Evolutionary conservation across 257 asterid genomes (phyloP).

Genomic region (Petrea volubilis): DNA sequence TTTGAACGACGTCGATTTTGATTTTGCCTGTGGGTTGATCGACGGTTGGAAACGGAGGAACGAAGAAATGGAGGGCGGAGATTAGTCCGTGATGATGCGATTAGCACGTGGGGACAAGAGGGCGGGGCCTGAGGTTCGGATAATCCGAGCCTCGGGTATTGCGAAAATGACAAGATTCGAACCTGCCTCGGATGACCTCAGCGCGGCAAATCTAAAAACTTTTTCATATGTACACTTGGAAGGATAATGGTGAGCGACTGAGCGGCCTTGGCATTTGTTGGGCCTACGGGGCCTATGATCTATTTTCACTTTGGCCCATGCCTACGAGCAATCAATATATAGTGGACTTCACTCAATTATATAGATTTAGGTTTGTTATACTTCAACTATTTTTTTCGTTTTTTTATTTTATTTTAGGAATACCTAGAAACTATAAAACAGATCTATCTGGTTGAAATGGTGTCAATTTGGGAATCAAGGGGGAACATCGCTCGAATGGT

Average conservation of each 20-base stretch:
- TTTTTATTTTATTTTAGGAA: too few species aligned
- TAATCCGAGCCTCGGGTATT: slow-evolving; percentile 42
- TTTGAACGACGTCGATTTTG: slow-evolving; percentile 18
- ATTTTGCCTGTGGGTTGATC: slow-evolving; percentile 11
- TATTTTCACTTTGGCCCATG: not conserved
- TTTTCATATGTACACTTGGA: slow-evolving; percentile 11
- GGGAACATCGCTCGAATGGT: too few species aligned
- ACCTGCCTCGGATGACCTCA: slow-evolving; percentile 46
- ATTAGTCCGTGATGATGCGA: slow-evolving; percentile 14
- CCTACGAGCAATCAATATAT: not conserved
- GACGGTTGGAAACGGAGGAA: slow-evolving; percentile 15
- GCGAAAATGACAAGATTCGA: slow-evolving; percentile 63
- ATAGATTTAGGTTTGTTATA: too few species aligned
- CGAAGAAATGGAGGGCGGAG: slow-evolving; percentile 9
- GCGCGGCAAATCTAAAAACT: slow-evolving; percentile 69
- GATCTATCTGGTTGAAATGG: too few species aligned
- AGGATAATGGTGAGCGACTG: not conserved
- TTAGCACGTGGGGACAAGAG: slow-evolving; percentile 25
- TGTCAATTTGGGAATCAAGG: too few species aligned
- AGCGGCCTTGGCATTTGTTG: not conserved
- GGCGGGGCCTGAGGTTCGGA: slow-evolving; percentile 33
- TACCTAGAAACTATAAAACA: too few species aligned
- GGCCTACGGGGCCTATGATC: not conserved
- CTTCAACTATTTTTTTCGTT: too few species aligned
- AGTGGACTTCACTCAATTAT: not conserved